Evolutionary conservation across 371 early-diverging fungal genomes (phyloP).

Genomic region (Rhizomucor pusillus): DNA sequence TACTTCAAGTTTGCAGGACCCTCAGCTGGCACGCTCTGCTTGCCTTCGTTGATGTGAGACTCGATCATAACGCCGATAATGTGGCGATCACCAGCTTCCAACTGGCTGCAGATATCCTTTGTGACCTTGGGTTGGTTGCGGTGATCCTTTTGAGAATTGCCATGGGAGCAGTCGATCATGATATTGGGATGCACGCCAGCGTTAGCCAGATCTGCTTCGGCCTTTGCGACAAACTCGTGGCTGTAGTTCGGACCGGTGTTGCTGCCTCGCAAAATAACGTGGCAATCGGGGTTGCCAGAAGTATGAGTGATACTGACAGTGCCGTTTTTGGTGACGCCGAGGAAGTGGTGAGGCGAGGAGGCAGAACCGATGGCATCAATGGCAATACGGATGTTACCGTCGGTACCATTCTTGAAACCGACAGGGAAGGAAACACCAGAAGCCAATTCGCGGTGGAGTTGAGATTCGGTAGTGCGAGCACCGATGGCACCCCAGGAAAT

Average conservation of each 20-base stretch:
- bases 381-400: conserved; percentile 86
- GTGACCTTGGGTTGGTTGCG: conserved; percentile 66
- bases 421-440: conserved; percentile 93
- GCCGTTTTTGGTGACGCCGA: conserved; percentile 93
- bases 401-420: conserved; percentile 95
- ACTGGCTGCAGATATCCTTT: conserved; percentile 46
- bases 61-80: conserved; percentile 94
- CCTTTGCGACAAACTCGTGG: conserved; percentile 51
- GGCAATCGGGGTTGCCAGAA: conserved; percentile 72
- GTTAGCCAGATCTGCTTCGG: conserved; percentile 56
- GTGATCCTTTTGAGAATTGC: conserved; percentile 77
- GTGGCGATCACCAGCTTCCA: conserved; percentile 59
- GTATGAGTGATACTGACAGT: conserved; percentile 88
- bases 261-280: conserved; percentile 69
- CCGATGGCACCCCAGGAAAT: conserved; percentile 96
- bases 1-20: conserved; percentile 69
- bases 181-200: conserved; percentile 55
- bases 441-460: conserved; percentile 92
- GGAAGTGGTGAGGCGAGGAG: conserved; percentile 82
- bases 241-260: conserved; percentile 84
- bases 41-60: conserved; percentile 82
- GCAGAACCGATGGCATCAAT: conserved; percentile 92
- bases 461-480: conserved; percentile 92
- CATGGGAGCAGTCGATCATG: conserved; percentile 87
- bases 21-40: conserved; percentile 67